Percentiles rank a stretch among this genome's conserved stretches.
Evolutionary conservation across 805 yeast genomes (phyloP).

Genomic region (Candida ulmi): DNA sequence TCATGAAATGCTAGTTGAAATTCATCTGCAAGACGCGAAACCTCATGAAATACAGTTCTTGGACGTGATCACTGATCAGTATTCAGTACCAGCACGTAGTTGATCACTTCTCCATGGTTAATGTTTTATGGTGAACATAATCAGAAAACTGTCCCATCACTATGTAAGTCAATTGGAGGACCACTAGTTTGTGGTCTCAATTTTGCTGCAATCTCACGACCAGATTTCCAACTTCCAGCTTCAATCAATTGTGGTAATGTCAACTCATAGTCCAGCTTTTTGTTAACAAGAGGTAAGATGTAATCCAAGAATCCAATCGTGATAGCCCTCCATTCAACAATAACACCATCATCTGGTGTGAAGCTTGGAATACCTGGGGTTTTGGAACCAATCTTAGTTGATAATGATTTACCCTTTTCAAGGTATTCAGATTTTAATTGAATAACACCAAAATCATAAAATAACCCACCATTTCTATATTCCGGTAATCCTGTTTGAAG

Average conservation of each 20-base stretch:
- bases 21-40: no score
- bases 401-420: conserved; percentile 31
- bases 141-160: conserved; percentile 64
- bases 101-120: background rate
- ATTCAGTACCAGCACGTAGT: no score
- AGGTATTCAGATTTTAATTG: conserved; percentile 37
- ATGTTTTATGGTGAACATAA: no score
- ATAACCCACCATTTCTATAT: conserved; percentile 66
- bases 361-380: conserved; percentile 40
- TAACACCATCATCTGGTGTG: conserved; percentile 49
- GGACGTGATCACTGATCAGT: no score
- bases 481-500: conserved; percentile 87
- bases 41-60: no score
- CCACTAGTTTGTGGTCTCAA: conserved; percentile 45
- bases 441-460: conserved; percentile 51
- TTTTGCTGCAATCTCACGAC: conserved; percentile 51
- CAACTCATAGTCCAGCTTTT: conserved; percentile 34
- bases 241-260: conserved; percentile 55
- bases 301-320: conserved; percentile 53
- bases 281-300: conserved; percentile 46
- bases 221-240: conserved; percentile 67
- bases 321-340: conserved; percentile 64
- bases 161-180: conserved; percentile 56
- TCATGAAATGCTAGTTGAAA: no score
- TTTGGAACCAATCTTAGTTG: conserved; percentile 24